These are phyloP conservation scores for Corchorus capsularis DNA, from an alignment of 345 rosid species.

Conservation along the genomic window DNA sequence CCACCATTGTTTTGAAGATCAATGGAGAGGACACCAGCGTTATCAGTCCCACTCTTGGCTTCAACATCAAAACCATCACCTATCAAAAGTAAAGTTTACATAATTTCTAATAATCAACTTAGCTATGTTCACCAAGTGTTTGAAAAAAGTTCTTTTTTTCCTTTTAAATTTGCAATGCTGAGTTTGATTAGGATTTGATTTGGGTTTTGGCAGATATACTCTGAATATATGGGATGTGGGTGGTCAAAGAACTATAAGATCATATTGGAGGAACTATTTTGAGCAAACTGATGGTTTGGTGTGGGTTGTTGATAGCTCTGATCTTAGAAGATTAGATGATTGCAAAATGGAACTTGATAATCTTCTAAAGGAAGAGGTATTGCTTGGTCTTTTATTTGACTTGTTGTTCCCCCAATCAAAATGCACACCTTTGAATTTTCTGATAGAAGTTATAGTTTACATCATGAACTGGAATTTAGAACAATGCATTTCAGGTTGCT, in stretches of 20 bases:
- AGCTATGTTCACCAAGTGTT: slow-evolving; percentile 3
- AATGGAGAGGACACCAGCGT: slow-evolving; percentile 92
- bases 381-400: background rate
- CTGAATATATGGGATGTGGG: slow-evolving; percentile 96
- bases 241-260: slow-evolving; percentile 90
- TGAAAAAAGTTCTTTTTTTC: background rate
- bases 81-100: slow-evolving; percentile 59
- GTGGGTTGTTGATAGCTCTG: slow-evolving; percentile 95
- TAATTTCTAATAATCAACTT: background rate
- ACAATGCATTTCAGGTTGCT: background rate
- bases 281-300: slow-evolving; percentile 97
- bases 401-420: background rate
- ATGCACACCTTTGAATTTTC: background rate
- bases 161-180: background rate
- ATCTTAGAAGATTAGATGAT: slow-evolving; percentile 88
- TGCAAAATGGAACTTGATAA: slow-evolving; percentile 91
- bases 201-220: slow-evolving; percentile 56
- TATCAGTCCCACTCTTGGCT: slow-evolving; percentile 92
- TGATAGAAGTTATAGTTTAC: background rate
- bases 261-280: slow-evolving; percentile 96
- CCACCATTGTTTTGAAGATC: slow-evolving; percentile 87
- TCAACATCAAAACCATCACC: slow-evolving; percentile 80
- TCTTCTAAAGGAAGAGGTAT: slow-evolving; percentile 96
- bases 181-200: background rate
- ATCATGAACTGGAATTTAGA: background rate